Conservation (phyloP, 2,329 filamentous ascomycete genomes). For the Nigrograna mackinnonii region DNA sequence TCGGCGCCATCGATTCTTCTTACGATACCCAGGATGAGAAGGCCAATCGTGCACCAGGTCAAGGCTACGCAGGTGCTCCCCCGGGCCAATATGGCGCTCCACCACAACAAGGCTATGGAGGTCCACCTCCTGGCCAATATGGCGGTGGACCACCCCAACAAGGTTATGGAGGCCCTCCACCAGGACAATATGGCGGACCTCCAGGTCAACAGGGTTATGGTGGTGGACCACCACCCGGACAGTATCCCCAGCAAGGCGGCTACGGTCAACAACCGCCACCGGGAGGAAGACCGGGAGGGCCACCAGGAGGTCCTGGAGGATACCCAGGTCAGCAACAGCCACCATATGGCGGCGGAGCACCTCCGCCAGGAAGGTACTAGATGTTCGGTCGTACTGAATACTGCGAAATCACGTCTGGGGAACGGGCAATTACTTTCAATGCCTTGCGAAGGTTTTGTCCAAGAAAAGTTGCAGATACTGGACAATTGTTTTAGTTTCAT, state of each 20-base stretch:
- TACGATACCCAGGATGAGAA: constrained; percentile 70
- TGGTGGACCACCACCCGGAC: constrained; percentile 20
- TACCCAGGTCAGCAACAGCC: constrained; percentile 22
- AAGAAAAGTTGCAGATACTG: no score
- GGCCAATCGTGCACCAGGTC: constrained; percentile 38
- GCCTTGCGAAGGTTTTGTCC: no score
- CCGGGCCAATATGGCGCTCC: constrained; percentile 23
- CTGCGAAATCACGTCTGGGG: no score
- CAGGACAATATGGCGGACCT: constrained; percentile 27
- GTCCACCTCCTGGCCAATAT: constrained; percentile 12
- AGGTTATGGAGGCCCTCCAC: constrained; percentile 12
- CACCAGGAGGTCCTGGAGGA: constrained; percentile 18
- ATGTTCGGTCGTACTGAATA: no score
- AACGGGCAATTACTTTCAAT: no score
- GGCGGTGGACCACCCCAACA: constrained; percentile 16
- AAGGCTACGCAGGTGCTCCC: constrained; percentile 15
- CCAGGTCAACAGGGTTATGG: constrained; percentile 14
- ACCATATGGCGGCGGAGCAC: constrained; percentile 14
- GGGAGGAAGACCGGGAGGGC: not conserved
- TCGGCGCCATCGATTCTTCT: constrained; percentile 67
- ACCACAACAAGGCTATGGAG: constrained; percentile 1
- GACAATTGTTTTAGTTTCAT: no score
- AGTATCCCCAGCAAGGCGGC: constrained; percentile 15
- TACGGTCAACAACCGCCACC: constrained; percentile 12
- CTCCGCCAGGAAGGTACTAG: constrained; percentile 9